Conservation (phyloP, 495 filamentous ascomycete species). For the Hypoxylon fragiforme region DNA sequence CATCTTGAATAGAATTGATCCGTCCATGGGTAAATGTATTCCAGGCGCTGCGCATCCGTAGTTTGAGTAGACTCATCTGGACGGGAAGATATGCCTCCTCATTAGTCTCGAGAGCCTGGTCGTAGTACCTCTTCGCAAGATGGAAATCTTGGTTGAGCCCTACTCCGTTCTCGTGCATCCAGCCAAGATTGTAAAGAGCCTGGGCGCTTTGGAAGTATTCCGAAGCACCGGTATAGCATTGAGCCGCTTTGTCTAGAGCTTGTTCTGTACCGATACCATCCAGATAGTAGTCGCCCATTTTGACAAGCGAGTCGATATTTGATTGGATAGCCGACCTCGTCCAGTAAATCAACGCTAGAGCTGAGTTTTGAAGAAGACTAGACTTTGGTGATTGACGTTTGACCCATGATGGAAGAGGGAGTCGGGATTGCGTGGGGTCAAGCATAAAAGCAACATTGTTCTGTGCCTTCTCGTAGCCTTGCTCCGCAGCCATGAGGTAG, state of each 20-base stretch:
- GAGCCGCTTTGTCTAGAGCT: constrained; percentile 85
- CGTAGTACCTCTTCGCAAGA: constrained; percentile 94
- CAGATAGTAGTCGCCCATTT: constrained; percentile 98
- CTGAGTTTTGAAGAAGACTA: constrained; percentile 66
- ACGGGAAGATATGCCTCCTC: constrained; percentile 94
- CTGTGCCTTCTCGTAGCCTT: constrained; percentile 91
- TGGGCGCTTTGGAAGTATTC: constrained; percentile 90
- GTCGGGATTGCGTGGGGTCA: constrained; percentile 69
- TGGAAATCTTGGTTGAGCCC: constrained; percentile 95
- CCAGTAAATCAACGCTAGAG: constrained; percentile 90
- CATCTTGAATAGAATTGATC: constrained; percentile 87
- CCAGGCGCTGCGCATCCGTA: constrained; percentile 85
- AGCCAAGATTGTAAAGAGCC: constrained; percentile 95
- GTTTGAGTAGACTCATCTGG: constrained; percentile 81
- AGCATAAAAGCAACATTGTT: constrained; percentile 92
- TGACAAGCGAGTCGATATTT: constrained; percentile 92
- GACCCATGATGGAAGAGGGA: constrained; percentile 46
- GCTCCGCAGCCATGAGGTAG: constrained; percentile 92
- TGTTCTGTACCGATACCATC: constrained; percentile 70
- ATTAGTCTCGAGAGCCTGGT: constrained; percentile 87
- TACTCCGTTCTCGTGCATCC: constrained; percentile 99
- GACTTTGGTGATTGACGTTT: constrained; percentile 43
- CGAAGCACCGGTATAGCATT: constrained; percentile 88
- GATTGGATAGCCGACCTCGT: constrained; percentile 91
- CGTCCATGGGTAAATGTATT: constrained; percentile 87